phyloP scores from a whole-genome alignment of 73 alveolate species.

The Blepharisma stoltei region DNA sequence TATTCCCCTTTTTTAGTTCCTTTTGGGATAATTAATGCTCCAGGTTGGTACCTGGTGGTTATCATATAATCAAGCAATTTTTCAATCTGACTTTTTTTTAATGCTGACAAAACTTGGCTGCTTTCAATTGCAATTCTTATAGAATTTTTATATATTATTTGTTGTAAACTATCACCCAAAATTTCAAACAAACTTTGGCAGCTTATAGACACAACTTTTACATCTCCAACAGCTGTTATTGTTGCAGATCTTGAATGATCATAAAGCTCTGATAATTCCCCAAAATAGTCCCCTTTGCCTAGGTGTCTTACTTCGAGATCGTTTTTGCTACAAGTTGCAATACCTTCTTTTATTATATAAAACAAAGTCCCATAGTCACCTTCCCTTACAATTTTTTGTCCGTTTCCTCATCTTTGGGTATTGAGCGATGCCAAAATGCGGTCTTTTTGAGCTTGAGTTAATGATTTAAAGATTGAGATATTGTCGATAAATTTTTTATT shows the following conservation, averaged over 20 bases:
- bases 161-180: slow-evolving; percentile 44
- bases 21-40: slow-evolving; percentile 46
- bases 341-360: slow-evolving; percentile 70
- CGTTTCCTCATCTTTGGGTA: slow-evolving; percentile 36
- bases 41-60: slow-evolving; percentile 26
- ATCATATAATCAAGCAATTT: neutral
- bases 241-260: slow-evolving; percentile 55
- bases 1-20: slow-evolving; percentile 36
- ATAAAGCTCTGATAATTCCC: slow-evolving; percentile 42
- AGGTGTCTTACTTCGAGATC: slow-evolving; percentile 45
- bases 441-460: slow-evolving; percentile 25
- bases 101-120: neutral
- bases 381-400: slow-evolving; percentile 60
- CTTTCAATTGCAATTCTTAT: slow-evolving; percentile 1
- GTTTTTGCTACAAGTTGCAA: slow-evolving; percentile 51
- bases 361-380: slow-evolving; percentile 81
- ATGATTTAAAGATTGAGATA: slow-evolving; percentile 29
- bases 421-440: neutral
- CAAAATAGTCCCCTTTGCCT: slow-evolving; percentile 58
- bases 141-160: slow-evolving; percentile 32
- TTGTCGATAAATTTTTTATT: slow-evolving; percentile 41
- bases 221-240: slow-evolving; percentile 43
- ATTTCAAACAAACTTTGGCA: slow-evolving; percentile 45
- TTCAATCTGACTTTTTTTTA: slow-evolving; percentile 2
- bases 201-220: slow-evolving; percentile 44